phyloP scores from a whole-genome alignment of 2,329 filamentous ascomycete species.

The Arachnopeziza araneosa region DNA sequence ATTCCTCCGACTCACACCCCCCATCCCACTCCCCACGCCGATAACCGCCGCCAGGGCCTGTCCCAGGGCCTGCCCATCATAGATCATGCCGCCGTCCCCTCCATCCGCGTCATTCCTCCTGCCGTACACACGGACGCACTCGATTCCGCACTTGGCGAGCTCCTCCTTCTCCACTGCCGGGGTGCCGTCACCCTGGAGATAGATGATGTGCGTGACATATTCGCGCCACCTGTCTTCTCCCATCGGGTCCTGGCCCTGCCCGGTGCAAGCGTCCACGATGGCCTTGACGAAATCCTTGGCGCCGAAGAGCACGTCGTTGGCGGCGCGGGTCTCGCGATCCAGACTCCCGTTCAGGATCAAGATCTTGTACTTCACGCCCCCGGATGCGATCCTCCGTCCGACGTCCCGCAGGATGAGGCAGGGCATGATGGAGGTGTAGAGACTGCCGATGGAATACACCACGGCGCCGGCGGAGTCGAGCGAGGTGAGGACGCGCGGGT shows the following conservation, averaged over 20 bases:
- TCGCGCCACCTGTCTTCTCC: constrained; percentile 45
- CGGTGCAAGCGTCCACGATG: constrained; percentile 61
- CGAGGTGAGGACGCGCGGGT: constrained; percentile 65
- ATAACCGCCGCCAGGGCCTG: constrained; percentile 75
- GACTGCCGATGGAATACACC: constrained; percentile 87
- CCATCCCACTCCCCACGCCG: constrained; percentile 44
- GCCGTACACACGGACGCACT: constrained; percentile 72
- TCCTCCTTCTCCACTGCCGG: constrained; percentile 64
- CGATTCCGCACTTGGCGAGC: constrained; percentile 64
- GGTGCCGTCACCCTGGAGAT: constrained; percentile 65
- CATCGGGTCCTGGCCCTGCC: constrained; percentile 7
- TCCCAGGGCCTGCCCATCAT: constrained; percentile 69
- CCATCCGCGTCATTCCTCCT: constrained; percentile 45
- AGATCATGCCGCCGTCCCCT: constrained; percentile 50
- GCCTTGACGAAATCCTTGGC: constrained; percentile 79
- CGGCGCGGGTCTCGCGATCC: constrained; percentile 82
- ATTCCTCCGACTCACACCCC: constrained; percentile 51
- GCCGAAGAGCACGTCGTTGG: constrained; percentile 51
- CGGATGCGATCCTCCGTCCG: constrained; percentile 54
- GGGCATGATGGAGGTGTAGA: constrained; percentile 86
- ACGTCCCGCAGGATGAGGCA: constrained; percentile 74
- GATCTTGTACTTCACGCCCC: constrained; percentile 51
- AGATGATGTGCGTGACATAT: constrained; percentile 81
- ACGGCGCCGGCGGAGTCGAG: constrained; percentile 60
- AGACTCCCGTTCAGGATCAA: constrained; percentile 71